A percentile compares a stretch with the other conserved stretches of the same genome.
phyloP scores from a whole-genome alignment of 2,329 filamentous ascomycete genomes.

The Colletotrichum nymphaeae region DNA sequence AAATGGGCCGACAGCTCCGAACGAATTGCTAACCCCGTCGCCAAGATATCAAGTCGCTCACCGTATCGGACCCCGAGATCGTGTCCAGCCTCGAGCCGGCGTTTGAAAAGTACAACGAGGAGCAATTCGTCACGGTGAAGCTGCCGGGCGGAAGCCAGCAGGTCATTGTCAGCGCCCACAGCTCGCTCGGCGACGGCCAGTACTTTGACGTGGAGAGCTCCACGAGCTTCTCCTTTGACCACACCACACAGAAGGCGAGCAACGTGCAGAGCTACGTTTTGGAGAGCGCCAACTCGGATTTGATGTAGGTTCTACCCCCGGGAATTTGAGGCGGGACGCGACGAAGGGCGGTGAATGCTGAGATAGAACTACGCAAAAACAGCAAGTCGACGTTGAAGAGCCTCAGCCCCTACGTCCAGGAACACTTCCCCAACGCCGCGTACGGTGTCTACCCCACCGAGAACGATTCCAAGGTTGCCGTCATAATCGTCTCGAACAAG shows the following conservation, averaged over 20 bases:
- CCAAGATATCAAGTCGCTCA: constrained; percentile 89
- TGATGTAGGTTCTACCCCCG: too few relatives aligned
- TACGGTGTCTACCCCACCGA: constrained; percentile 87
- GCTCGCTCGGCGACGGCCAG: constrained; percentile 80
- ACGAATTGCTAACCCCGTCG: constrained; percentile 22
- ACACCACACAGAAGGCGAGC: constrained; percentile 87
- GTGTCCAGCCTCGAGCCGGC: constrained; percentile 81
- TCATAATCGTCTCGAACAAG: constrained; percentile 92
- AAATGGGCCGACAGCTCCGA: neutral
- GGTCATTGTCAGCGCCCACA: constrained; percentile 89
- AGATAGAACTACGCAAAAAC: constrained; percentile 20
- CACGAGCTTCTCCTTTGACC: constrained; percentile 90
- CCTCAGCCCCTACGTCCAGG: constrained; percentile 79
- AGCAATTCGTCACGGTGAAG: constrained; percentile 90
- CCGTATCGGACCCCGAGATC: constrained; percentile 74
- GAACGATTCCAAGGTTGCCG: constrained; percentile 79
- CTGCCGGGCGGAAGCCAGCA: constrained; percentile 84
- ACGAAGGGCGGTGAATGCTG: too few relatives aligned
- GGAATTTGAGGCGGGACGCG: too few relatives aligned
- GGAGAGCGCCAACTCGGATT: constrained; percentile 80
- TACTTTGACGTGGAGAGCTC: constrained; percentile 94
- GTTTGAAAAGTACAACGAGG: constrained; percentile 95
- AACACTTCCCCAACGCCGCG: constrained; percentile 88
- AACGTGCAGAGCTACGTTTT: constrained; percentile 81
- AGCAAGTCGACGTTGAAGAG: constrained; percentile 88